phyloP scores from a whole-genome alignment of 2,329 filamentous ascomycete species.

The Beauveria australis region DNA sequence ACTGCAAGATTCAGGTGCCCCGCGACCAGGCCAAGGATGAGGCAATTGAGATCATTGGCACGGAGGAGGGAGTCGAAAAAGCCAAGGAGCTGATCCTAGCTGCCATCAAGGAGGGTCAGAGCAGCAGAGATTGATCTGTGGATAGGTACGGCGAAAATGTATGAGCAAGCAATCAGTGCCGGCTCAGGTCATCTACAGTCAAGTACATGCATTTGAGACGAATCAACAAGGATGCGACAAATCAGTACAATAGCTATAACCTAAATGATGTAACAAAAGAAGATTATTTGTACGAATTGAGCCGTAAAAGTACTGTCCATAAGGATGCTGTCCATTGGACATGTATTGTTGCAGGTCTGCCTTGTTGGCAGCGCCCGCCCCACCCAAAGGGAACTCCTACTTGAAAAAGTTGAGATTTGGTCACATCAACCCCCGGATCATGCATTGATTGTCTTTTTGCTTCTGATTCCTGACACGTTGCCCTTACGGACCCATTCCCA shows the following conservation, averaged over 20 bases:
- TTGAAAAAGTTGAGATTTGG: too few species aligned
- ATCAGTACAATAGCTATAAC: background rate
- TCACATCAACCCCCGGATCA: too few species aligned
- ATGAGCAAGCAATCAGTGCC: background rate
- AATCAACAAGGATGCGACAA: background rate
- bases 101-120: constrained; percentile 59
- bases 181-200: background rate
- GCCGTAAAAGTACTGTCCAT: background rate
- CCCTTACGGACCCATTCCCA: too few species aligned
- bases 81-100: constrained; percentile 85
- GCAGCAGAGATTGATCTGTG: constrained; percentile 10
- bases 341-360: too few species aligned
- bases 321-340: too few species aligned
- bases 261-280: background rate
- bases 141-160: background rate
- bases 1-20: constrained; percentile 89
- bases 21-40: constrained; percentile 67
- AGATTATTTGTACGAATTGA: background rate
- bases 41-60: constrained; percentile 83
- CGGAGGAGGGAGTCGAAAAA: constrained; percentile 70
- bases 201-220: background rate
- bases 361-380: too few species aligned
- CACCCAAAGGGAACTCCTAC: too few species aligned
- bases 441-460: background rate
- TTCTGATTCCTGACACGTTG: background rate